phyloP scores from a whole-genome alignment of 345 rosid species.

The rapeseed (Brassica napus) region DNA sequence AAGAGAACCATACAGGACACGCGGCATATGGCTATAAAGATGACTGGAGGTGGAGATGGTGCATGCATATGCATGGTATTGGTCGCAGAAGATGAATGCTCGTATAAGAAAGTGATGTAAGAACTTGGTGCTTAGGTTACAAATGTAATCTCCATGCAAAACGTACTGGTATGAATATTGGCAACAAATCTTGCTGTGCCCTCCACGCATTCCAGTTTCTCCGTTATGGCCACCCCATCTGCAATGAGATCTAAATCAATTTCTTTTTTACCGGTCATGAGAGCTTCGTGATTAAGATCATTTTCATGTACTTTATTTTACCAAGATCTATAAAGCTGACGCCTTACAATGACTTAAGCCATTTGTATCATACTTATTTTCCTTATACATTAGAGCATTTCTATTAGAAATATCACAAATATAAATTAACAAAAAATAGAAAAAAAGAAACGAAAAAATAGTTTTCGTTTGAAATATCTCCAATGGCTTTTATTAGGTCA shows the following conservation, averaged over 20 bases:
- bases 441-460: neutral
- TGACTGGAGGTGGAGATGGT: neutral
- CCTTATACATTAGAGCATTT: neutral
- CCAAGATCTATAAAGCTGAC: neutral
- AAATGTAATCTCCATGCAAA: neutral
- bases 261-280: neutral
- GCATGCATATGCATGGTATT: neutral
- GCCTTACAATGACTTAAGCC: neutral
- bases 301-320: neutral
- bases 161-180: neutral
- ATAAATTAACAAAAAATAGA: neutral
- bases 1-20: neutral
- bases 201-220: neutral
- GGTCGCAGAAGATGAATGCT: neutral
- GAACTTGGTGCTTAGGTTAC: neutral
- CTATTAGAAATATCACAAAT: neutral
- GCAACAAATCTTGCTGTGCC: neutral
- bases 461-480: neutral
- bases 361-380: neutral
- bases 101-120: neutral
- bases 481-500: neutral
- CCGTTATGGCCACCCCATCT: neutral
- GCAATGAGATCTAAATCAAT: neutral
- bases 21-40: neutral
- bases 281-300: too few relatives aligned